Evolutionary conservation across 1,284 basidiomycete species (phyloP), one percentile per base, ranked within the genome.

Genomic region (Puccinia hordei): DNA sequence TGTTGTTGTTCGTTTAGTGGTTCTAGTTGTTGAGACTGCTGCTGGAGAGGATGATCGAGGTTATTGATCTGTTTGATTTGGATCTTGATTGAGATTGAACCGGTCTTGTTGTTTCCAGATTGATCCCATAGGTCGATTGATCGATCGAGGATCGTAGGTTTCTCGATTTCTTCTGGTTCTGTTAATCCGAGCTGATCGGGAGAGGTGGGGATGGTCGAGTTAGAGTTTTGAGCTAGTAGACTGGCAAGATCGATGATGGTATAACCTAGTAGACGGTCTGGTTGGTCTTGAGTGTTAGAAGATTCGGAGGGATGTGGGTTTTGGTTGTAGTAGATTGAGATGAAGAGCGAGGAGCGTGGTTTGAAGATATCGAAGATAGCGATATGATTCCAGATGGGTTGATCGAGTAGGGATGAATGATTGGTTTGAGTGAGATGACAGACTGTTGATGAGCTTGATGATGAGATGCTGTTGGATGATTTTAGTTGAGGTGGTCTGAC

Each of bases 331-430:
- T 87, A 87, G 35, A 87, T 85, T 65, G 84, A 86, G 61, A 87
- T 82, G 72, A 85, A 84, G 76, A 87, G 83, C 35, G 85, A 83
- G 65, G 85, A 83, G 1, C 83, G 83, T 15, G 83, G 84, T n/a
- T 84, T 82, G n/a, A 86, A 85, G 55, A 87, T 86, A 75, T 87
- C 86, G 74, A 85, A 85, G 22, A 85, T 85, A 46, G 85, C 85
- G 33, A 83, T 77, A 82, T 86, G 85, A 77, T 86, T 85, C 86
- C 86, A 87, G 12, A 85, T 84, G 0, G 86, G 86, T 44, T 84
- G 82, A 46, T 82, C 51, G 3, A 82, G 41, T 24, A 6, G 22
- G 4, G 82, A 79, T 9, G 83, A 82, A 55, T 82, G 80, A 35
- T 83, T 82, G 13, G 83, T 83, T 51, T 83, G 82, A 27, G 83